Evolutionary conservation across 805 yeast genomes (phyloP).

Genomic region (Tetrapisispora phaffii): DNA sequence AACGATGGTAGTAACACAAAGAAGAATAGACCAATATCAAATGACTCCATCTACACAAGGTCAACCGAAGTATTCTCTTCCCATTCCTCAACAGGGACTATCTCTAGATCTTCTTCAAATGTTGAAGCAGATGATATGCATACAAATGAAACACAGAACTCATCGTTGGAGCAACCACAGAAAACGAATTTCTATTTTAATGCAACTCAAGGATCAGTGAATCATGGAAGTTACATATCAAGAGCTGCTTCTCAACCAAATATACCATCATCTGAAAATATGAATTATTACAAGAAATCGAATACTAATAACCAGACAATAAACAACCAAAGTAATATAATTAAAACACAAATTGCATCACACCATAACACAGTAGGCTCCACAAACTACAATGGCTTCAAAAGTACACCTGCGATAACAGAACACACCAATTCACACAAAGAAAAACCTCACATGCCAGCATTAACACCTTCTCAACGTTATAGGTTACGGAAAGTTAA

Average conservation of each 20-base stretch:
- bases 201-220: neutral
- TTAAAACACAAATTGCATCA: neutral
- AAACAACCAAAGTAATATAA: neutral
- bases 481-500: constrained; percentile 33
- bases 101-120: constrained; percentile 22
- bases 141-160: neutral
- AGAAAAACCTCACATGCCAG: too few species aligned
- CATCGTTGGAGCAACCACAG: neutral
- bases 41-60: constrained; percentile 21
- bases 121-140: constrained; percentile 11
- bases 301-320: neutral
- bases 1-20: constrained; percentile 7
- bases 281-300: neutral
- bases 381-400: neutral
- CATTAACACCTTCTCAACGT: constrained; percentile 35
- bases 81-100: constrained; percentile 18
- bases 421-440: neutral
- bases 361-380: neutral
- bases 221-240: neutral
- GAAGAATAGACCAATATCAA: constrained; percentile 22
- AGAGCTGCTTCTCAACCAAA: neutral
- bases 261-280: neutral
- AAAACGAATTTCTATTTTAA: constrained; percentile 3
- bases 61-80: constrained; percentile 24
- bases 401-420: constrained; percentile 1